Base-by-base conservation (phyloP, 108 stramenopile species). In the Cyclotella choctawhatcheeana region DNA sequence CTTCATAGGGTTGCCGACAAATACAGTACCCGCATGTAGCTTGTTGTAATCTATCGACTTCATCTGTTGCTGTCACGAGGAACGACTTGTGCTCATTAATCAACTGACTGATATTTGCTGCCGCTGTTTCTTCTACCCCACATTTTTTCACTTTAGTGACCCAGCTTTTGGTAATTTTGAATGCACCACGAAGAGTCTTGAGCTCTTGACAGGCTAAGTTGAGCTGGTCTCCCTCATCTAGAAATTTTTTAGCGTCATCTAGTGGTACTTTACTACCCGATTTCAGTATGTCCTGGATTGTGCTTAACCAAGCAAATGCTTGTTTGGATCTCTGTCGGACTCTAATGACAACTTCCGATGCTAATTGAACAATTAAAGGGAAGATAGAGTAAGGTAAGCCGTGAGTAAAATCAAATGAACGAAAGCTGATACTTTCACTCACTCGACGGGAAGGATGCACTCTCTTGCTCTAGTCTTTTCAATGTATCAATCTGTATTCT, bases 1-100 rank as follows among this genome's bases (percentile, higher is more conserved):
- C 97, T 73, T 95, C 96, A 65, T 96, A 95, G 14, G 95, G 94
- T 44, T 89, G 80, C 25, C 95, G 79, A 65, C 97, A 97, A 33
- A 95, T 76, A 64, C 97, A 97, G 71, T 96, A 97, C 44, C 82
- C 86, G 53, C 82, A 72, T 50, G 83, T 78, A 5, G 85, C 89
- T 51, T 89, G 86, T 30, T 83, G 71, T 22, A 94, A 67, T n/a
- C 61, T 52, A 14, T 67, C 73, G 14, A 84, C 53, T 67, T 90
- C 91, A n/a, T 94, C 93, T 35, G 84, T 77, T 51, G 88, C 86
- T 44, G 82, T 68, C 12, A 93, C 78, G 0, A 90, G 58, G 14
- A 93, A 84, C 40, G 47, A 37, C 16, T 82, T 84, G 75, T 93
- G 88, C 53, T 90, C 91, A 32, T 82, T 74, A 37, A 93, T 76